Percentiles rank a stretch among this genome's conserved stretches.
These are phyloP conservation scores for Candida saitoana DNA, from an alignment of 805 yeast species.

Conservation along the genomic window DNA sequence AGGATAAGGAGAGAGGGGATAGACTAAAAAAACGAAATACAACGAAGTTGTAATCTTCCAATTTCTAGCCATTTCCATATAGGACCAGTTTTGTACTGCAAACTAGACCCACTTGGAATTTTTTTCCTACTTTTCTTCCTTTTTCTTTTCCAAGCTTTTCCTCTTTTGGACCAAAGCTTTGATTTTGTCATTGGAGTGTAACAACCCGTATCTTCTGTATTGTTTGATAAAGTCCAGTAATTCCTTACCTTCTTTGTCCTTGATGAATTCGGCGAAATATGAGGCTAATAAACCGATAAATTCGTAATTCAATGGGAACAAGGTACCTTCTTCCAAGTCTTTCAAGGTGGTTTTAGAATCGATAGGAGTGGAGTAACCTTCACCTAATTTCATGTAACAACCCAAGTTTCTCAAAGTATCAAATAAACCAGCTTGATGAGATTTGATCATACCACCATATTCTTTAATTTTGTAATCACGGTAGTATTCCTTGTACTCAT, in stretches of 20 bases:
- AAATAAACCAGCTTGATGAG: slow-evolving; percentile 70
- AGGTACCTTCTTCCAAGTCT: slow-evolving; percentile 32
- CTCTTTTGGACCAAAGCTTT: slow-evolving; percentile 36
- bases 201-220: slow-evolving; percentile 65
- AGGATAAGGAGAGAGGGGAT: too few relatives aligned
- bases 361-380: slow-evolving; percentile 71
- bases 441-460: slow-evolving; percentile 73
- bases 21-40: too few relatives aligned
- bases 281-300: slow-evolving; percentile 51
- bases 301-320: slow-evolving; percentile 54
- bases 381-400: slow-evolving; percentile 63
- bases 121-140: background rate
- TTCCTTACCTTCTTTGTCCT: slow-evolving; percentile 36
- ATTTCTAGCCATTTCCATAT: too few relatives aligned
- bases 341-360: slow-evolving; percentile 35
- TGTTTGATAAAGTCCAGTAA: slow-evolving; percentile 48
- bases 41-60: too few relatives aligned
- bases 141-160: slow-evolving; percentile 16
- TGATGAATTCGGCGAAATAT: slow-evolving; percentile 38
- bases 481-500: slow-evolving; percentile 66
- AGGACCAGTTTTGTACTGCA: too few relatives aligned
- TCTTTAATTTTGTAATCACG: slow-evolving; percentile 60
- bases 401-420: slow-evolving; percentile 57
- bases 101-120: too few relatives aligned
- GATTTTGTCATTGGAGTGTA: slow-evolving; percentile 43